Evolutionary conservation across 2,329 filamentous ascomycete genomes (phyloP), one percentile per base, ranked within the genome.

Genomic region (Aspergillus sp.): DNA sequence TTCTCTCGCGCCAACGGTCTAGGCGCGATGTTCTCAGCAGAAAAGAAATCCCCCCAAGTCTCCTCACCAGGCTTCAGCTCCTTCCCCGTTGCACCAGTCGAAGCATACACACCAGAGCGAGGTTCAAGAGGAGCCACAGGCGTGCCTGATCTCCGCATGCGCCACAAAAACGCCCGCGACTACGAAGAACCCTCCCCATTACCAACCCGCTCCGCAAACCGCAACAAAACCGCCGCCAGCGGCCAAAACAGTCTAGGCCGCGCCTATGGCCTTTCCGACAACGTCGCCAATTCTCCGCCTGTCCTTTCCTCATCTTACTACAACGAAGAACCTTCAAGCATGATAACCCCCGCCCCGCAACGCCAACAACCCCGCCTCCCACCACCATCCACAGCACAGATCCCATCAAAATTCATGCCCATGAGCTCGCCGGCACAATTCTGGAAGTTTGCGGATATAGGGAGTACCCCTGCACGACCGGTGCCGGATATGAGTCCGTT

Each of bases 321-420:
- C 48, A 71, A 74, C 47, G 72, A 75, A 17, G 70, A 66, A 0
- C 68, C 65, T 6, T 71, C 70, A 3, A 71, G 68, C 7, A 74
- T 75, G 64, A 70, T 74, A 46, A 76, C 74, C 0, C 74, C 74
- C 3, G 73, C 73, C 1, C 73, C 73, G 7, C 67, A 74, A 51
- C 68, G 73, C 17, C 71, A 76, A 44, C 73, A 75, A 46, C 73
- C 73, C 4, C 68, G 68, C 7, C 63, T 75, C 4, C 72, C 72
- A 10, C 73, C 73, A 6, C 74, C 74, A 0, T 75, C 72, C 54
- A 76, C 74, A 2, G 69, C 72, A 3, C 72, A 74, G 47, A 67
- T 74, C 13, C 74, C 74, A 1, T 74, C 72, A 17, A 75, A 74
- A 53, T 75, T 75, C 56, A 75, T 76, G 73, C 71, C 72, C 4